Percentiles rank a stretch among this genome's conserved stretches.
These are phyloP conservation scores for Solanum sitiens DNA, from an alignment of 257 asterid genomes.

Conservation along the genomic window DNA sequence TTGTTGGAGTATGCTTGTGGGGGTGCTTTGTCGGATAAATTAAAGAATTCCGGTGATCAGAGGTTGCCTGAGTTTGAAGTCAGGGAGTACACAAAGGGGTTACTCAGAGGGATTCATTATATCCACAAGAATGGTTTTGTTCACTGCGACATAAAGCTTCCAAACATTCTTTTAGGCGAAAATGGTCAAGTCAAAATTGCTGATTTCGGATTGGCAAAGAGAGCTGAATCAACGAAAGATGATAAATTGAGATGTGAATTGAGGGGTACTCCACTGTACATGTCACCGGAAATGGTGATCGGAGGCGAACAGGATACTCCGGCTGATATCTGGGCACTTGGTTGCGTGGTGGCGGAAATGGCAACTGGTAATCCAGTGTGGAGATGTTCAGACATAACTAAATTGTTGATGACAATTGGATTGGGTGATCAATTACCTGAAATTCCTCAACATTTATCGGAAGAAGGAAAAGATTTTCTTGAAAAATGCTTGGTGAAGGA, in stretches of 20 bases:
- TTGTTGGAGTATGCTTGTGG: slow-evolving; percentile 73
- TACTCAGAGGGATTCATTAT: slow-evolving; percentile 40
- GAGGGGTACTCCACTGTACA: slow-evolving; percentile 84
- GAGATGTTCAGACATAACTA: slow-evolving; percentile 38
- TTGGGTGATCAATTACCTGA: slow-evolving; percentile 50
- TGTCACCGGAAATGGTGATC: slow-evolving; percentile 87
- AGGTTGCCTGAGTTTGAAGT: slow-evolving; percentile 36
- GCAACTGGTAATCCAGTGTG: slow-evolving; percentile 49
- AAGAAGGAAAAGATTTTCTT: slow-evolving; percentile 59
- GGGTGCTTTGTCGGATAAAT: slow-evolving; percentile 42
- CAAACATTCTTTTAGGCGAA: slow-evolving; percentile 42
- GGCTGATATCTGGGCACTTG: slow-evolving; percentile 90
- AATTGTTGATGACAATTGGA: slow-evolving; percentile 52
- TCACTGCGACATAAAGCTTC: slow-evolving; percentile 85
- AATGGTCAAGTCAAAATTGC: slow-evolving; percentile 46
- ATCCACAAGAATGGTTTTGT: slow-evolving; percentile 61
- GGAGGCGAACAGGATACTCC: slow-evolving; percentile 54
- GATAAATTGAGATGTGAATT: slow-evolving; percentile 18
- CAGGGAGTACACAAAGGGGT: slow-evolving; percentile 31
- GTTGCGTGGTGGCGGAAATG: slow-evolving; percentile 78
- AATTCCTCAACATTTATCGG: slow-evolving; percentile 38
- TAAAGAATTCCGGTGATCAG: slow-evolving; percentile 20
- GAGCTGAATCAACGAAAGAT: not conserved
- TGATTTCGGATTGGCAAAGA: slow-evolving; percentile 81
- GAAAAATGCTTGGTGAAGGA: slow-evolving; percentile 48